phyloP scores from a whole-genome alignment of 1,139 yeast genomes.

The Candida sanyaensis region DNA sequence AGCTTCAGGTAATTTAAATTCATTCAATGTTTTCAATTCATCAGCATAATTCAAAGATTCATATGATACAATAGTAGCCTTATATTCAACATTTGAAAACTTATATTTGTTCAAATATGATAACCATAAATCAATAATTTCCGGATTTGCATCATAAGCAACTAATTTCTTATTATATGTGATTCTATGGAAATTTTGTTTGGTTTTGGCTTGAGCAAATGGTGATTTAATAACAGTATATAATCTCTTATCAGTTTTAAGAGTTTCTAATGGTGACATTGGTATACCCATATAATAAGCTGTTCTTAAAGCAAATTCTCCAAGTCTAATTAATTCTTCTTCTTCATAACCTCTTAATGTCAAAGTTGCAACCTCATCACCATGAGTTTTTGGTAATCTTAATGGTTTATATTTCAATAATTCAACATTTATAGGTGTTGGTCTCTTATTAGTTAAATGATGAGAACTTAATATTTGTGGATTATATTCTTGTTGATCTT shows the following conservation, averaged over 20 bases:
- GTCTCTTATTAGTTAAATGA: constrained; percentile 39
- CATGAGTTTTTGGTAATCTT: constrained; percentile 65
- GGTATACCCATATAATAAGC: constrained; percentile 92
- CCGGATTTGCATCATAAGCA: constrained; percentile 86
- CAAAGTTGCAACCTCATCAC: constrained; percentile 71
- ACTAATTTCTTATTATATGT: constrained; percentile 74
- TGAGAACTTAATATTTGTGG: constrained; percentile 46
- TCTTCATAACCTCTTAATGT: constrained; percentile 73
- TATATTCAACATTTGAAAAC: constrained; percentile 79
- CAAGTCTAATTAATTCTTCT: constrained; percentile 69
- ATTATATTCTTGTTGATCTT: constrained; percentile 33
- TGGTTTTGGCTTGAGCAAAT: constrained; percentile 90
- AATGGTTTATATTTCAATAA: constrained; percentile 83
- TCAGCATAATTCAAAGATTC: constrained; percentile 52
- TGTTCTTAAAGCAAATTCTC: constrained; percentile 86
- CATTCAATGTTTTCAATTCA: constrained; percentile 32
- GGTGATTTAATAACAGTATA: constrained; percentile 96
- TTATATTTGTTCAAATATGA: constrained; percentile 79
- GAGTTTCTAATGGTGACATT: constrained; percentile 54
- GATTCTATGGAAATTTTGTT: constrained; percentile 89
- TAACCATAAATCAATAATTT: constrained; percentile 79
- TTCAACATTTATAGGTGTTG: constrained; percentile 81
- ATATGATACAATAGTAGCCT: constrained; percentile 65
- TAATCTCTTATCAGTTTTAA: constrained; percentile 67
- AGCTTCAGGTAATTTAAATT: constrained; percentile 35